Evolutionary conservation across 345 rosid genomes (phyloP).

Genomic region (Populus pruinosa): DNA sequence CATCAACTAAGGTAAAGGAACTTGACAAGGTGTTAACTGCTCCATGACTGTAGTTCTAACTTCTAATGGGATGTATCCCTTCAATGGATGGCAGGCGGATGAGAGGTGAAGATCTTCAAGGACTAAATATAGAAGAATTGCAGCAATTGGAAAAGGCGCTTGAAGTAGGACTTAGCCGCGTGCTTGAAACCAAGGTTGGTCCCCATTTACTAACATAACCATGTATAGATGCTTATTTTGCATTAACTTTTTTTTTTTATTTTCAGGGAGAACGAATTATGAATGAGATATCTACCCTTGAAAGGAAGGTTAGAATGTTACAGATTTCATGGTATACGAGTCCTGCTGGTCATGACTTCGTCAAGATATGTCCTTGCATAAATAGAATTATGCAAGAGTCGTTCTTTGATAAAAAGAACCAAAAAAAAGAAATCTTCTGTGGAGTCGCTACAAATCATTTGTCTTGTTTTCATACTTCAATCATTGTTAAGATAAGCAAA

Average conservation of each 20-base stretch:
- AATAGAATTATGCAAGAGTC: background rate
- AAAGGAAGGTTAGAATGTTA: conserved; percentile 43
- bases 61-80: background rate
- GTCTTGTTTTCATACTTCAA: too few species aligned
- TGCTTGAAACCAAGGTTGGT: conserved; percentile 14
- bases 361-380: background rate
- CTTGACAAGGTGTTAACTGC: background rate
- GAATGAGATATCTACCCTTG: conserved; percentile 47
- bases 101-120: conserved; percentile 29
- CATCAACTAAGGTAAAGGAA: conserved; percentile 41
- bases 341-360: background rate
- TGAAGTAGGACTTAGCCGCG: conserved; percentile 19
- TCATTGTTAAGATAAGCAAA: background rate
- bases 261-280: conserved; percentile 40
- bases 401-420: background rate
- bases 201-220: background rate
- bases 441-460: background rate
- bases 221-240: background rate
- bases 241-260: background rate
- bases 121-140: conserved; percentile 22
- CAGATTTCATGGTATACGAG: background rate
- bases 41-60: background rate
- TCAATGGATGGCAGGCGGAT: conserved; percentile 13
- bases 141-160: conserved; percentile 18
- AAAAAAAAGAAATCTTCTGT: too few species aligned